These are phyloP conservation scores for Mucor saturninus DNA, from an alignment of 371 early-diverging fungal genomes.

Conservation along the genomic window DNA sequence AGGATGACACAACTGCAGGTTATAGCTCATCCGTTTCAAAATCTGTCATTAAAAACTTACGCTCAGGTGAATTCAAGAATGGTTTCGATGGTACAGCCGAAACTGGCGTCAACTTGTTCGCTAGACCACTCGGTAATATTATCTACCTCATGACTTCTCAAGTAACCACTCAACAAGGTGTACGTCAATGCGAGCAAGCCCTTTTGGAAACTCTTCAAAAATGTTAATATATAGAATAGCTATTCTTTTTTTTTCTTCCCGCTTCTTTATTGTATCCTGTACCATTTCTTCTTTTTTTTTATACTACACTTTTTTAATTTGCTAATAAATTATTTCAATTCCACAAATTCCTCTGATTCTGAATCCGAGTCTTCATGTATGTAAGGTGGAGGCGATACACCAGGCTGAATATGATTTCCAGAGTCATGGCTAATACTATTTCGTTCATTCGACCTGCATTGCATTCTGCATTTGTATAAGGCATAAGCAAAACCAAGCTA, in stretches of 20 bases:
- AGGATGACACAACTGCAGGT: conserved; percentile 54
- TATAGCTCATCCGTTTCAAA: conserved; percentile 63
- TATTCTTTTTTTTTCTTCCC: too few species aligned
- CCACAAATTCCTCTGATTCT: not conserved
- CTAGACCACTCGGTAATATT: conserved; percentile 78
- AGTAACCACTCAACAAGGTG: conserved; percentile 55
- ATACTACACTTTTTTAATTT: not conserved
- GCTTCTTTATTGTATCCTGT: too few species aligned
- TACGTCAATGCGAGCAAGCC: conserved; percentile 58
- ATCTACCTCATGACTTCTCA: conserved; percentile 80
- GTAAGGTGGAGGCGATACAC: not conserved
- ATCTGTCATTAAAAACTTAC: conserved; percentile 52
- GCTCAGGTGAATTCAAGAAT: conserved; percentile 41
- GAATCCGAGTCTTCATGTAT: not conserved
- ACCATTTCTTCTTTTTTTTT: not conserved
- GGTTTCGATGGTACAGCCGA: conserved; percentile 36
- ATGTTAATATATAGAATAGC: not conserved
- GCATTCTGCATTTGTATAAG: conserved; percentile 25
- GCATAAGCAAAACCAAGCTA: conserved; percentile 27
- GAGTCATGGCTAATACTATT: not conserved
- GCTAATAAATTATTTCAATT: not conserved
- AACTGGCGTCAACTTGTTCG: conserved; percentile 56
- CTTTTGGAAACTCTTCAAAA: conserved; percentile 39
- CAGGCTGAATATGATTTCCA: conserved; percentile 5
- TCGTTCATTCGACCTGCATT: conserved; percentile 1